Percentiles rank a stretch among this genome's conserved stretches.
phyloP scores from a whole-genome alignment of 768 basidiomycete species.

The Favolaschia claudopus region DNA sequence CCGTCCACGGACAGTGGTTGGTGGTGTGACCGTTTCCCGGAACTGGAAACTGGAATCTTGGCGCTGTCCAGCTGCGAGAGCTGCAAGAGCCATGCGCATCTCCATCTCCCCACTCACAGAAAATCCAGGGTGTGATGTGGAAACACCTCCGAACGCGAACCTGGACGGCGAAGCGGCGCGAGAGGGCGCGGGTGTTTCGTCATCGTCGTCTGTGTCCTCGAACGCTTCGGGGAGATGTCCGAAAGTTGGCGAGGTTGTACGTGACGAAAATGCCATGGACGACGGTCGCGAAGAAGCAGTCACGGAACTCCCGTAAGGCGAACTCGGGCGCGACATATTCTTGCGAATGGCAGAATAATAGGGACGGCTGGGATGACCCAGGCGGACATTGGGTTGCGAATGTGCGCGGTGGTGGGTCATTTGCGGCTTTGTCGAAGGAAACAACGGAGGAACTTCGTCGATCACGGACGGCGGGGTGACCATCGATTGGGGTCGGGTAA shows the following conservation, averaged over 20 bases:
- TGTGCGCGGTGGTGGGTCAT: constrained; percentile 30
- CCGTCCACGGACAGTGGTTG: constrained; percentile 20
- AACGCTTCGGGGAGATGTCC: constrained; percentile 32
- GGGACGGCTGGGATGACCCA: constrained; percentile 61
- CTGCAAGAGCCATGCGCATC: constrained; percentile 61
- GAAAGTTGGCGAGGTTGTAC: constrained; percentile 33
- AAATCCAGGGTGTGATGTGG: constrained; percentile 44
- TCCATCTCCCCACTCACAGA: constrained; percentile 70
- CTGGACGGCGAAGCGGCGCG: constrained; percentile 23
- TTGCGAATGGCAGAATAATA: constrained; percentile 62
- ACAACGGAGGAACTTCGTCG: constrained; percentile 15
- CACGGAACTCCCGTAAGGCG: constrained; percentile 31
- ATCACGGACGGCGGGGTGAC: constrained; percentile 7
- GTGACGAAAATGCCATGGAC: constrained; percentile 16
- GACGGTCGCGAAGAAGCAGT: not conserved
- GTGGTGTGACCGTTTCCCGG: constrained; percentile 25
- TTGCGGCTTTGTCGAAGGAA: constrained; percentile 9
- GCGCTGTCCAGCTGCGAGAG: constrained; percentile 34
- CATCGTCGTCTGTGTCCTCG: constrained; percentile 37
- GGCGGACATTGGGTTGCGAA: constrained; percentile 41
- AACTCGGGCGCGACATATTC: constrained; percentile 50
- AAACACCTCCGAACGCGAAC: constrained; percentile 32
- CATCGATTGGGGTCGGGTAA: constrained; percentile 22
- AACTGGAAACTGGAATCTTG: constrained; percentile 24
- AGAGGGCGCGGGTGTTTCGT: constrained; percentile 29